Percentiles rank a stretch among this genome's conserved stretches.
These are phyloP conservation scores for Leersia perrieri DNA, from an alignment of 176 grass and related monocot genomes.

Conservation along the genomic window DNA sequence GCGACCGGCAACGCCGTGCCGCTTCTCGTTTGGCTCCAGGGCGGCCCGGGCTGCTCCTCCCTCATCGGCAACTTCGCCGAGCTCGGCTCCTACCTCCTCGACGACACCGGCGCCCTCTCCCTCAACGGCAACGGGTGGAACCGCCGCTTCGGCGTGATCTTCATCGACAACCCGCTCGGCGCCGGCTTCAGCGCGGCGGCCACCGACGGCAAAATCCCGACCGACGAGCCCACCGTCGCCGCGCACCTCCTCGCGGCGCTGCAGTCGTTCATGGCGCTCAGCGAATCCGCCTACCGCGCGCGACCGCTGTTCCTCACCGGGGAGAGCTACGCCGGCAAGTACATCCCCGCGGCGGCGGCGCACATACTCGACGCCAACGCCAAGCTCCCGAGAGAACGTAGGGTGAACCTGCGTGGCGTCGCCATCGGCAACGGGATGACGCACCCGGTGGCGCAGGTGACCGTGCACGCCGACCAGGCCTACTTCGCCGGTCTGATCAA, in stretches of 20 bases:
- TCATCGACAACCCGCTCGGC: slow-evolving; percentile 78
- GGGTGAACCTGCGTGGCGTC: slow-evolving; percentile 52
- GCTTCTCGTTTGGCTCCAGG: slow-evolving; percentile 70
- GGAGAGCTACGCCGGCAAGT: slow-evolving; percentile 81
- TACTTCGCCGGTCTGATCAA: slow-evolving; percentile 78
- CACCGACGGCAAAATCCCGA: slow-evolving; percentile 39
- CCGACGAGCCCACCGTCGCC: slow-evolving; percentile 50
- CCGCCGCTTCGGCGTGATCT: slow-evolving; percentile 61
- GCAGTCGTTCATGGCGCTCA: slow-evolving; percentile 53
- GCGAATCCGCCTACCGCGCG: slow-evolving; percentile 34
- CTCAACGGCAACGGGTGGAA: slow-evolving; percentile 56
- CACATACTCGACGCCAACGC: slow-evolving; percentile 43
- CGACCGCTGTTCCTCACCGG: slow-evolving; percentile 64
- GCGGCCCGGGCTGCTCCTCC: slow-evolving; percentile 64
- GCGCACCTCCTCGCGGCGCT: slow-evolving; percentile 45
- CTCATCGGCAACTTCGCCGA: slow-evolving; percentile 66
- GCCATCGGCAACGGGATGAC: slow-evolving; percentile 71
- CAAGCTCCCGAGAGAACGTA: neutral
- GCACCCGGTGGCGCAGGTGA: slow-evolving; percentile 55
- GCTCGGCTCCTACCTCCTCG: slow-evolving; percentile 52
- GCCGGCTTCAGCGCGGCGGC: slow-evolving; percentile 58
- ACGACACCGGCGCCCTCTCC: slow-evolving; percentile 30
- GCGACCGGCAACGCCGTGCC: too few relatives aligned
- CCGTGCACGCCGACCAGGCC: slow-evolving; percentile 56
- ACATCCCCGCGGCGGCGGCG: slow-evolving; percentile 47